Evolutionary conservation across 495 filamentous ascomycete genomes (phyloP), one percentile per base, ranked within the genome.

Genomic region (Aspergillus wentii): DNA sequence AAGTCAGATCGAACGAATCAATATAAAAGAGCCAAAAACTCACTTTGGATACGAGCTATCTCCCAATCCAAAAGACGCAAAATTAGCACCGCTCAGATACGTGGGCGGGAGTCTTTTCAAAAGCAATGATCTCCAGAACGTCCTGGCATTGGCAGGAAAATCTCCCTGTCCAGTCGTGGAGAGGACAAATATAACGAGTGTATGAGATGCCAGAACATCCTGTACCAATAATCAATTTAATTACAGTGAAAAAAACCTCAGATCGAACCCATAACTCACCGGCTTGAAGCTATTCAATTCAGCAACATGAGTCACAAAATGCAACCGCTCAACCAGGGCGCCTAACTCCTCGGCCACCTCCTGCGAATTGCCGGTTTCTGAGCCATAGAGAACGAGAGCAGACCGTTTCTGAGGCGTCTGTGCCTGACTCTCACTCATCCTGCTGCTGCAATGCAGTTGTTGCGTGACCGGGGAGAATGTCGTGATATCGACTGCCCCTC

Each of bases 91-190:
- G 13, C 61, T 50, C 29, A 99, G 68, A 49, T 77, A 90, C 35
- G 75, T 79, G 15, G 76, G 63, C 19, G 80, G 79, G 20, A 99
- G 76, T 46, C 79, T 85, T 54, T 83, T 85, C 29, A 85, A 70
- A 17, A 92, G 69, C 32, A 99, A 72, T 29, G 77, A 81, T 51
- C 77, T 88, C 92, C 92, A 99, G 50, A 97, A 91, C 10, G 62
- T 65, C 25, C 76, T 68, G 8, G 80, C 76, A 68, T 96, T 96
- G 11, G 68, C 70, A 2, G 94, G 91, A 43, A 99, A 61, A 42
- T 97, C 89, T 6, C 92, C 92, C 62, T 99, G 94, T 5, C 92
- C 92, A 2, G 92, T 95, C 0, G 94, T 97, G 1, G 91, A 95
- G 8, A 89, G 65, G 33, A 85, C 80, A 46, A 97, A 80, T 32